Base-by-base conservation (phyloP, 169 alveolate species). In the Eimeria acervulina region DNA sequence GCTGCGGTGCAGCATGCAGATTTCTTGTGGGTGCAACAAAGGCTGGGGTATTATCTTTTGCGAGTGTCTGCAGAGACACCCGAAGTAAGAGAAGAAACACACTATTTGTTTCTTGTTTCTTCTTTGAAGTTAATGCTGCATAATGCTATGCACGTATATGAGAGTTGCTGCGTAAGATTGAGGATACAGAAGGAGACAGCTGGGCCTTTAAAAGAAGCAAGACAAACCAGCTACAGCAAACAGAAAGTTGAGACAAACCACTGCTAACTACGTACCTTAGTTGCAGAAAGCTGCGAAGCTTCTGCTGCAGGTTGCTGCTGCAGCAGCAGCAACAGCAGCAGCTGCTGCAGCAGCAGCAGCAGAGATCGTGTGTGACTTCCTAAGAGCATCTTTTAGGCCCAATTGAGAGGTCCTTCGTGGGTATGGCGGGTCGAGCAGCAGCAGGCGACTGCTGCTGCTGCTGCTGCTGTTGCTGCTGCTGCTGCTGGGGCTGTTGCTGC, bases 251-350 rank as follows among this genome's bases (percentile, higher is more conserved):
- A 17, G 7, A 28, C 10, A 28, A 5, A 66, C 36, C 40, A 8
- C 76, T 66, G 19, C 4, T 7, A 17, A 8, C 40, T 15, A 28
- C 89, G 19, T 55, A 78, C 89, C 44, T 36, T 36, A 0, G 89
- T n/a, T 40, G 89, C 89, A 28, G 63, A 78, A 17, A 78, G 63
- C 63, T 78, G 89, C 33, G 89, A 78, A 8, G 89, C 89, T 17
- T 78, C 89, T 40, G 89, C 89, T 42, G 40, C 28, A n/a, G 51
- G 52, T 6, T 38, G 52, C 66, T 40, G 89, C 63, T 5, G 5
- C 89, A 78, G 89, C 33, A 78, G 36, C 66, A 19, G 63, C 84
- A 26, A 17, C 52, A 28, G 84, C 84, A 72, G 38, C 51, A 17
- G 84, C 33, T 17, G 33, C 28, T 38, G 89, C 89, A 78, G 89